Percentiles rank a stretch among this genome's conserved stretches.
These are phyloP conservation scores for Apiospora pterosperma DNA, from an alignment of 2,329 filamentous ascomycete species.

Conservation along the genomic window DNA sequence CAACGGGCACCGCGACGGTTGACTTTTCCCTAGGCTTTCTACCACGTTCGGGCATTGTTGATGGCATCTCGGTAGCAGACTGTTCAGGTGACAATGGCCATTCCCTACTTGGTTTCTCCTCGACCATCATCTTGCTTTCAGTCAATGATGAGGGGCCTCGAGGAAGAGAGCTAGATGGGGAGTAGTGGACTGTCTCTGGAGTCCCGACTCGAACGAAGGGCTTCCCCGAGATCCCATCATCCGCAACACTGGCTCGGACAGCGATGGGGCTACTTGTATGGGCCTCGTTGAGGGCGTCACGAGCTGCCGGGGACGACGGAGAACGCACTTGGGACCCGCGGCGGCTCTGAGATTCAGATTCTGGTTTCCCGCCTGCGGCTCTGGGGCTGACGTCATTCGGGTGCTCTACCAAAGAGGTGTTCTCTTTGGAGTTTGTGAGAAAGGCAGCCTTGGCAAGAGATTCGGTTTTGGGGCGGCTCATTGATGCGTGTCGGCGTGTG, in stretches of 20 bases:
- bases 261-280: slow-evolving; percentile 10
- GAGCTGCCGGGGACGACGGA: slow-evolving; percentile 16
- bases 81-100: slow-evolving; percentile 8
- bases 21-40: slow-evolving; percentile 21
- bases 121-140: slow-evolving; percentile 12
- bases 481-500: slow-evolving; percentile 14
- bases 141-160: slow-evolving; percentile 12
- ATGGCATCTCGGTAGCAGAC: slow-evolving; percentile 9
- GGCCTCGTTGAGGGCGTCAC: slow-evolving; percentile 10
- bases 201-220: slow-evolving; percentile 49
- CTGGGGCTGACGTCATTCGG: slow-evolving; percentile 5
- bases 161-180: slow-evolving; percentile 24
- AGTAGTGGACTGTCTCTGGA: slow-evolving; percentile 25
- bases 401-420: slow-evolving; percentile 8
- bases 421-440: background rate
- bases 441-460: slow-evolving; percentile 8
- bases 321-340: slow-evolving; percentile 14
- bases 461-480: slow-evolving; percentile 13
- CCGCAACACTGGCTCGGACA: slow-evolving; percentile 23
- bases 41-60: slow-evolving; percentile 18
- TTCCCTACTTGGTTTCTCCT: slow-evolving; percentile 18
- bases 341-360: slow-evolving; percentile 4
- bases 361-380: slow-evolving; percentile 9
- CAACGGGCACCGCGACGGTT: slow-evolving; percentile 69
- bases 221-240: slow-evolving; percentile 52